Conservation (phyloP, 2,329 filamentous ascomycete genomes). For the Colletotrichum musicola region DNA sequence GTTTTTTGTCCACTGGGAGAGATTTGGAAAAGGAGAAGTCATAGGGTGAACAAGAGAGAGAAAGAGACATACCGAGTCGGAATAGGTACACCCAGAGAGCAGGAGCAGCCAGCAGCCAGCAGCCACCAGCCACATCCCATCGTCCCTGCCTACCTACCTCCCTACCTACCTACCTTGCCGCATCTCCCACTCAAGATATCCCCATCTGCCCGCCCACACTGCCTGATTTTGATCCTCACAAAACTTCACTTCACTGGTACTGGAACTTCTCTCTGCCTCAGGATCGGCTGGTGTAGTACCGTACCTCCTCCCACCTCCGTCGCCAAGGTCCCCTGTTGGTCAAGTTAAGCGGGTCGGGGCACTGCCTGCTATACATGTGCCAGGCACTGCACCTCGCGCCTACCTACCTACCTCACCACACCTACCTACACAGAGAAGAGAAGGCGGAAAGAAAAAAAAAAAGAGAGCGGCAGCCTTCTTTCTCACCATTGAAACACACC, state of each 20-base stretch:
- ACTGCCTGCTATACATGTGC: constrained; percentile 18
- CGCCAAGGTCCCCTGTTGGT: constrained; percentile 27
- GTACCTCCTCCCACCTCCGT: not conserved
- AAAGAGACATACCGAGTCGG: not conserved
- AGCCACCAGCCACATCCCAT: constrained; percentile 3
- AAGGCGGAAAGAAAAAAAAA: constrained; percentile 32
- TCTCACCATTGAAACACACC: constrained; percentile 36
- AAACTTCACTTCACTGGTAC: not conserved
- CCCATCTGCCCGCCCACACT: constrained; percentile 38
- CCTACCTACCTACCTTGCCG: not conserved
- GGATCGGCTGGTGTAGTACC: constrained; percentile 17
- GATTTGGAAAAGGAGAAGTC: not conserved
- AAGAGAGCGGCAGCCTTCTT: constrained; percentile 43
- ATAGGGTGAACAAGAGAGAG: not conserved
- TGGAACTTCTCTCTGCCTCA: constrained; percentile 15
- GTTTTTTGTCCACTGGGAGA: constrained; percentile 18
- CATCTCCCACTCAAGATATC: constrained; percentile 12
- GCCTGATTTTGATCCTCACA: constrained; percentile 9
- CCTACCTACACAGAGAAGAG: not conserved
- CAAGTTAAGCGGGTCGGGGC: constrained; percentile 35
- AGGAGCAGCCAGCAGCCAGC: constrained; percentile 5
- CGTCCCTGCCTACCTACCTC: not conserved
- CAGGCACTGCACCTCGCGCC: constrained; percentile 22
- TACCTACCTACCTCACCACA: not conserved
- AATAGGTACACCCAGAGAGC: not conserved